Percentiles rank a stretch among this genome's conserved stretches.
Conservation (phyloP, 2,329 filamentous ascomycete species). For the Neodidymelliopsis sp. region DNA sequence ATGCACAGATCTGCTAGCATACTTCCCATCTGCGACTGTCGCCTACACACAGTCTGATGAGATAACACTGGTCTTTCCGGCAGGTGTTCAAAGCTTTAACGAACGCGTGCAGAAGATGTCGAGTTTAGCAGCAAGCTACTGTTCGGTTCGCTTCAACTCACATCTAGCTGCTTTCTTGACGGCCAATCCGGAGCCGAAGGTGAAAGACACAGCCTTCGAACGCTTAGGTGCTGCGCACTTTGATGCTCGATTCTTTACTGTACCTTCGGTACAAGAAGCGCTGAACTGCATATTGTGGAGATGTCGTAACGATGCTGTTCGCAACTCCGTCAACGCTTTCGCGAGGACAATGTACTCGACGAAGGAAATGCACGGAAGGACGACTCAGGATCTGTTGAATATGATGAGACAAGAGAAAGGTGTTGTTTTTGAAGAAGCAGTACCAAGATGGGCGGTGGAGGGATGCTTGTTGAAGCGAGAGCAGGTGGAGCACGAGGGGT, state of each 20-base stretch:
- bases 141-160: conserved; percentile 37
- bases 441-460: conserved; percentile 44
- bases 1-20: conserved; percentile 35
- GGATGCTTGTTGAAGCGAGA: conserved; percentile 43
- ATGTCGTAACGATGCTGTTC: conserved; percentile 41
- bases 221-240: conserved; percentile 36
- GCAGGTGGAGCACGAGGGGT: conserved; percentile 38
- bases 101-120: conserved; percentile 41
- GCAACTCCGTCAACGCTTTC: conserved; percentile 39
- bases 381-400: conserved; percentile 27
- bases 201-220: conserved; percentile 24
- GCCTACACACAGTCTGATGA: conserved; percentile 47
- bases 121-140: conserved; percentile 39
- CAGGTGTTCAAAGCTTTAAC: conserved; percentile 38
- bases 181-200: conserved; percentile 24
- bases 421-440: conserved; percentile 32
- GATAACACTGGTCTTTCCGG: conserved; percentile 42
- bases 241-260: conserved; percentile 39
- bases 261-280: conserved; percentile 35
- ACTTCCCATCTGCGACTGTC: conserved; percentile 38
- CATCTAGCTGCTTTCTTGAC: conserved; percentile 28
- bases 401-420: conserved; percentile 38
- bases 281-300: conserved; percentile 43
- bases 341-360: conserved; percentile 38
- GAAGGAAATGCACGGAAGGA: conserved; percentile 37